These are phyloP conservation scores for Populus davidiana DNA, from an alignment of 345 rosid genomes.

Conservation along the genomic window DNA sequence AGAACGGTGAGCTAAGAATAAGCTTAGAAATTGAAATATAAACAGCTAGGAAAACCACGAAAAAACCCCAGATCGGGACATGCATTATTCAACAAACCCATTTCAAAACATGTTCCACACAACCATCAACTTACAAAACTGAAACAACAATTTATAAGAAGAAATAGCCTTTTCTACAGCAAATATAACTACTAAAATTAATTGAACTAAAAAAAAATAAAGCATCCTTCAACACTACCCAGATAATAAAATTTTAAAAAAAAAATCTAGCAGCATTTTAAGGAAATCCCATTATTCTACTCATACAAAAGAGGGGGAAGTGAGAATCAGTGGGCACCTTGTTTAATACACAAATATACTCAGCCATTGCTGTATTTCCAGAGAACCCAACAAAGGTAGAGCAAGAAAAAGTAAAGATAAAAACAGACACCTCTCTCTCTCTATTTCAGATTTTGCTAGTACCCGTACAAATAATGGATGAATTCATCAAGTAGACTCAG, in stretches of 20 bases:
- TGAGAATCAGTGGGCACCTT: constrained; percentile 39
- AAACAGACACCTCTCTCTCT: background rate
- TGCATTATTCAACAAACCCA: background rate
- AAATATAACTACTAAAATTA: background rate
- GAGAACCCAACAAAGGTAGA: background rate
- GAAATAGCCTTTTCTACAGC: background rate
- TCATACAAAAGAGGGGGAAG: background rate
- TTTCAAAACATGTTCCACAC: background rate
- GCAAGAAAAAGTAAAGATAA: background rate
- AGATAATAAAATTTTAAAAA: background rate
- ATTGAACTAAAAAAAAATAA: background rate
- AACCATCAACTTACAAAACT: constrained; percentile 5
- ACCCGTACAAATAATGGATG: background rate
- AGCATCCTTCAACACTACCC: background rate
- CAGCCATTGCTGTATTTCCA: constrained; percentile 55
- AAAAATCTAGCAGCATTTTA: background rate
- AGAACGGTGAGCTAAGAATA: background rate
- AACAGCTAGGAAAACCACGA: background rate
- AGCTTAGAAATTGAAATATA: background rate
- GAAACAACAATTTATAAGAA: background rate
- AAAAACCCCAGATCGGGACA: constrained; percentile 19
- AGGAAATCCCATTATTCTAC: background rate
- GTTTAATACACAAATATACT: constrained; percentile 47
- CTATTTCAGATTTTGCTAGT: background rate
- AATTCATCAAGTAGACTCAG: background rate